phyloP scores from a whole-genome alignment of 1,284 basidiomycete species.

The Peniophora sp. region DNA sequence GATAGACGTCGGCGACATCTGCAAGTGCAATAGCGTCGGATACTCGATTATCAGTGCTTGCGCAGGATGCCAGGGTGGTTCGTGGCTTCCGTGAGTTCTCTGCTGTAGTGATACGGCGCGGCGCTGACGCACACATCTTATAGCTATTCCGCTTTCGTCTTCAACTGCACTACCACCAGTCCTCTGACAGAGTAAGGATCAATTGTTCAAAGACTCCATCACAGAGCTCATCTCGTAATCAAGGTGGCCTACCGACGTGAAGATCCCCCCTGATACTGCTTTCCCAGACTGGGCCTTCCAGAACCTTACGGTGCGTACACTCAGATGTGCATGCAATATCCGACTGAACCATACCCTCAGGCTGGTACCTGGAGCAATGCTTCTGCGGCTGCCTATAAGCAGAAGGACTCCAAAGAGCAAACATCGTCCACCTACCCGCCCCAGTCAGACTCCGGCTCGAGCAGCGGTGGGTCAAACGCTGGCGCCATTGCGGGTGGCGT shows the following conservation, averaged over 20 bases:
- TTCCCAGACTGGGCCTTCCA: not conserved
- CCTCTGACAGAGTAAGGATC: conserved; percentile 3
- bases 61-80: conserved; percentile 29
- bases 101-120: conserved; percentile 3
- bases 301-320: not conserved
- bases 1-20: conserved; percentile 3
- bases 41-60: conserved; percentile 25
- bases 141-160: conserved; percentile 19
- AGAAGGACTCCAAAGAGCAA: not conserved
- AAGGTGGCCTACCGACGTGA: conserved; percentile 21
- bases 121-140: conserved; percentile 16
- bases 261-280: not conserved
- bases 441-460: no score
- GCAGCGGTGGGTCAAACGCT: not conserved
- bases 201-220: not conserved
- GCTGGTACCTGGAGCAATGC: not conserved
- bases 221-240: not conserved
- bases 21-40: conserved; percentile 12
- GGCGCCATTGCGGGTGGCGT: conserved; percentile 1
- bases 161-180: conserved; percentile 20
- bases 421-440: not conserved
- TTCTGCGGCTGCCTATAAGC: not conserved
- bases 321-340: not conserved
- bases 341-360: not conserved
- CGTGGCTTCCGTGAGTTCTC: conserved; percentile 1